Conservation (phyloP, 192 early-diverging fungal species). For the Coemansia sp. region DNA sequence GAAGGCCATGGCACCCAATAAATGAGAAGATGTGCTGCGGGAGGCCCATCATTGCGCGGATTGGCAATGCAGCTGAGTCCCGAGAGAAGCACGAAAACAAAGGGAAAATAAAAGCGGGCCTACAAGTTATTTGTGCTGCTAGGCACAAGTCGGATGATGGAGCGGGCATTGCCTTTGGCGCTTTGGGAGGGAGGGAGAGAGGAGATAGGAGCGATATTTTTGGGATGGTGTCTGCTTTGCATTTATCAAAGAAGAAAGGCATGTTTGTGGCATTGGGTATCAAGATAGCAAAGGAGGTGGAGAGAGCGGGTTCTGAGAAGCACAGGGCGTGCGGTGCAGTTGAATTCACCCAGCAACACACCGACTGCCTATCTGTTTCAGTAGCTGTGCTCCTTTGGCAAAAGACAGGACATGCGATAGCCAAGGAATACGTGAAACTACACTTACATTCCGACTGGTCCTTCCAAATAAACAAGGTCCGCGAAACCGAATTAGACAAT, state of each 20-base stretch:
- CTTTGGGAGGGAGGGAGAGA: not conserved
- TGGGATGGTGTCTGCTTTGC: not conserved
- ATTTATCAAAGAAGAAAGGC: not conserved
- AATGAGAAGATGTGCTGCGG: slow-evolving; percentile 8
- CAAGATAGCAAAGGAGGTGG: not conserved
- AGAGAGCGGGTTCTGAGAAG: not conserved
- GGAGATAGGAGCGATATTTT: not conserved
- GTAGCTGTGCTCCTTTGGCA: not conserved
- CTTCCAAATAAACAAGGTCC: not conserved
- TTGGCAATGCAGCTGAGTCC: slow-evolving; percentile 5
- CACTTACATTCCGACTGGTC: not conserved
- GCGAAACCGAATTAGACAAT: not conserved
- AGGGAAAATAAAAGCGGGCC: not conserved
- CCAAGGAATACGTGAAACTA: not conserved
- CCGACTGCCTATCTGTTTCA: not conserved
- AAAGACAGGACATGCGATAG: not conserved
- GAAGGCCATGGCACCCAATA: slow-evolving; percentile 3
- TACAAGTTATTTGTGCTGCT: not conserved
- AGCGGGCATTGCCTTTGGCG: not conserved
- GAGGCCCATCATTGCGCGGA: slow-evolving; percentile 4
- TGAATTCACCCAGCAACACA: not conserved
- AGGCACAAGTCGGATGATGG: not conserved
- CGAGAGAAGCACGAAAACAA: not conserved
- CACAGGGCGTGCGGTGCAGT: not conserved
- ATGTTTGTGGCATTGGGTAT: not conserved